Evolutionary conservation across 768 basidiomycete species (phyloP), one percentile per base, ranked within the genome.

Genomic region (Panaeolus papilionaceus): DNA sequence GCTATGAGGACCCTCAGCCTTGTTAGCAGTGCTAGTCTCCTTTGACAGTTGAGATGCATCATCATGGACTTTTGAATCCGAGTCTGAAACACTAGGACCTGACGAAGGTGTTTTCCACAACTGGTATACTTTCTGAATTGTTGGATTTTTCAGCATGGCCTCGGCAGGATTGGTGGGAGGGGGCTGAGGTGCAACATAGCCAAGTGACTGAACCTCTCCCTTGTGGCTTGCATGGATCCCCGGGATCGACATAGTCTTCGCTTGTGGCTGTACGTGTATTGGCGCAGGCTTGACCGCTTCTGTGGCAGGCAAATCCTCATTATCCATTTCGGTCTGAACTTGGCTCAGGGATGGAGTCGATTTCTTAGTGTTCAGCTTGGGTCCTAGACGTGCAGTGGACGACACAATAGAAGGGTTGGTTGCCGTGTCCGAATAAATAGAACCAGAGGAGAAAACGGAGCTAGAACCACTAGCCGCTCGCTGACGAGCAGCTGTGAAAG

Each of bases 171-270:
- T 58, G 3, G 54, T 58, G 26, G 75, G 70, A 11, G 78, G 68
- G 0, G 79, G 73, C 16, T 79, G 73, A 4, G 85, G 82, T 11
- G 91, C 88, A 66, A 87, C 86, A 72, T 92, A 90, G 11, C 94
- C 94, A 84, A 95, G 84, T 3, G 93, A 91, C 89, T 93, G 92
- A 49, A 94, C 87, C 68, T 95, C 92, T 9, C 91, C 92, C n/a
- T 87, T 88, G 73, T 94, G 90, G 71, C 89, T 92, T 3, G 88
- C 92, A 72, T 94, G 93, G 68, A 95, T 95, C 1, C 92, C 92
- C 9, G 94, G 94, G 69, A 95, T 95, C 14, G 87, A 89, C 94
- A 95, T 95, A 47, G 85, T 90, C 71, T 88, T 91, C 38, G 88
- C 90, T 74, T 89, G 88, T 2, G 93, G 93, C 73, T 94, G 94